A percentile compares a stretch with the other conserved stretches of the same genome.
phyloP scores from a whole-genome alignment of 2,329 filamentous ascomycete species.

The Aureobasidium sp. region DNA sequence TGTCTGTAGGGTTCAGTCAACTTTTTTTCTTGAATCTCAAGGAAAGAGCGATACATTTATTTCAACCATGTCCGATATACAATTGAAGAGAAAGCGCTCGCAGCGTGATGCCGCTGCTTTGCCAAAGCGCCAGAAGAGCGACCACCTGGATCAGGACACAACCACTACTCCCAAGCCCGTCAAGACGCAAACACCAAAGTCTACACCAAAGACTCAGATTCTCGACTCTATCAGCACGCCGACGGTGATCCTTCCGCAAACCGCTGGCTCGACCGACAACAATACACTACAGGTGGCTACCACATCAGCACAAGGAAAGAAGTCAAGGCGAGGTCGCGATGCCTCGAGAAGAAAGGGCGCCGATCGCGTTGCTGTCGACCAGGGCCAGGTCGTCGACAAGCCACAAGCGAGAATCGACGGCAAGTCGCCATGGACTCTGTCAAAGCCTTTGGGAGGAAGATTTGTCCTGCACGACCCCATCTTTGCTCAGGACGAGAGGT shows the following conservation, averaged over 20 bases:
- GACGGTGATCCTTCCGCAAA: background rate
- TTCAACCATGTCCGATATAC: conserved; percentile 11
- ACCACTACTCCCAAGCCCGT: conserved; percentile 8
- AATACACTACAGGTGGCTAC: conserved; percentile 15
- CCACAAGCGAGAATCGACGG: conserved; percentile 12
- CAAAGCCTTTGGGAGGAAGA: conserved; percentile 58
- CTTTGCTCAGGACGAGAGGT: conserved; percentile 65
- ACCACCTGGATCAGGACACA: background rate
- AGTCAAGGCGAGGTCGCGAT: conserved; percentile 6
- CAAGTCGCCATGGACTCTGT: conserved; percentile 48
- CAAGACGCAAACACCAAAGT: conserved; percentile 18
- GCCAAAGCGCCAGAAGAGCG: conserved; percentile 17
- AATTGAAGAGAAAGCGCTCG: conserved; percentile 22
- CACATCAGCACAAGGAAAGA: background rate
- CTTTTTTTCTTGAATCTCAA: background rate
- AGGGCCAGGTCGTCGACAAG: conserved; percentile 6
- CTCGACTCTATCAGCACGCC: background rate
- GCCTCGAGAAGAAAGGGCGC: conserved; percentile 5
- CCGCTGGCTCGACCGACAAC: background rate
- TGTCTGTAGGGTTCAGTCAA: conserved; percentile 2
- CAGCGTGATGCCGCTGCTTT: conserved; percentile 18
- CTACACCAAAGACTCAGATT: conserved; percentile 10
- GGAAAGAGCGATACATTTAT: too few relatives aligned
- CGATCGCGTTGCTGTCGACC: conserved; percentile 16
- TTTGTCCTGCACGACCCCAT: conserved; percentile 63